phyloP scores from a whole-genome alignment of 164 flowering plant genomes.

The Tetrastigma voinierianum region DNA sequence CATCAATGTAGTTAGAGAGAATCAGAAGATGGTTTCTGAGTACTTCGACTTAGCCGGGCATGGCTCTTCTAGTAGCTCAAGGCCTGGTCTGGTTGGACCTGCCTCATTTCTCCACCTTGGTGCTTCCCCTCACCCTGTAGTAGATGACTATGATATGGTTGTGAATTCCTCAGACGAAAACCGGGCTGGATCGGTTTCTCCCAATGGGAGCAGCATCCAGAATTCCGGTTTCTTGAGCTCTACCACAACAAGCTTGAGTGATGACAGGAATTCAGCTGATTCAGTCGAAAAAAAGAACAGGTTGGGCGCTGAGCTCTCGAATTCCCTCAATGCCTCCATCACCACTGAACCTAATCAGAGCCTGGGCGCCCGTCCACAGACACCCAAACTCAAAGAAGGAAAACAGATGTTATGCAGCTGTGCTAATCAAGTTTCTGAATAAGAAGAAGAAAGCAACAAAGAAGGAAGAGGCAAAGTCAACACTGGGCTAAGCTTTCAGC shows the following conservation, averaged over 20 bases:
- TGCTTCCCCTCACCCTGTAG: constrained; percentile 31
- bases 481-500: constrained; percentile 43
- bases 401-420: constrained; percentile 8
- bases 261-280: constrained; percentile 50
- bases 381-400: constrained; percentile 59
- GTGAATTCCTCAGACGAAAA: constrained; percentile 42
- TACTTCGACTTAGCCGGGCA: constrained; percentile 39
- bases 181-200: constrained; percentile 36
- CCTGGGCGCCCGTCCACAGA: constrained; percentile 37
- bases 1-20: constrained; percentile 53
- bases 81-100: constrained; percentile 25
- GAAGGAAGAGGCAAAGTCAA: constrained; percentile 24
- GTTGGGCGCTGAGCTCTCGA: constrained; percentile 22
- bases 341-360: constrained; percentile 23
- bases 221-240: constrained; percentile 57
- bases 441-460: constrained; percentile 31
- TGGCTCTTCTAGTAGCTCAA: constrained; percentile 22
- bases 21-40: constrained; percentile 74
- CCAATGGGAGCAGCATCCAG: constrained; percentile 53
- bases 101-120: constrained; percentile 72
- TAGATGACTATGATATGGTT: constrained; percentile 61
- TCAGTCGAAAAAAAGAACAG: constrained; percentile 44
- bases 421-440: constrained; percentile 21
- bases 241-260: constrained; percentile 63
- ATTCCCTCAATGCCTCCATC: constrained; percentile 26